These are phyloP conservation scores for Spathaspora hagerdaliae DNA, from an alignment of 805 yeast genomes.

Conservation along the genomic window DNA sequence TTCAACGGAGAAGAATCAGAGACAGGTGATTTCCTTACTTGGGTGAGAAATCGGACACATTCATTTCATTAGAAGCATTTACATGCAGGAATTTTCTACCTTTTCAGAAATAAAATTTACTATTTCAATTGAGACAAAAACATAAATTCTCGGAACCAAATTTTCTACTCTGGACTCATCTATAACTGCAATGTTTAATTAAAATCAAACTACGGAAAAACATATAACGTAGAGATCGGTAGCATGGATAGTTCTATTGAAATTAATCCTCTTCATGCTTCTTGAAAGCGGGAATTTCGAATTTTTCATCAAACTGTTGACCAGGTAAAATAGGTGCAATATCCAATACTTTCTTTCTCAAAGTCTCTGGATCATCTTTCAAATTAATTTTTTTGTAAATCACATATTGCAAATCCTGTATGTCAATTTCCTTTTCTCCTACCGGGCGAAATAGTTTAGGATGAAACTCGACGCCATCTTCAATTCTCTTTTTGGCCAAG, in stretches of 20 bases:
- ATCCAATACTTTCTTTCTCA: slow-evolving; percentile 54
- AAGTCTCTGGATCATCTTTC: slow-evolving; percentile 45
- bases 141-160: too few relatives aligned
- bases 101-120: too few relatives aligned
- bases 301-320: slow-evolving; percentile 60
- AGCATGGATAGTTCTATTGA: too few relatives aligned
- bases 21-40: too few relatives aligned
- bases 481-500: slow-evolving; percentile 66
- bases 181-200: background rate
- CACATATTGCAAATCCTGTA: slow-evolving; percentile 56
- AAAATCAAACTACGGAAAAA: too few relatives aligned
- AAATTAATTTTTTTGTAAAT: slow-evolving; percentile 59
- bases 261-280: slow-evolving; percentile 38
- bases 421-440: slow-evolving; percentile 9
- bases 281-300: slow-evolving; percentile 63
- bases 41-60: too few relatives aligned
- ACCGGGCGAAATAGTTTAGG: slow-evolving; percentile 68
- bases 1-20: too few relatives aligned
- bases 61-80: too few relatives aligned
- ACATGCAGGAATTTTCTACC: too few relatives aligned
- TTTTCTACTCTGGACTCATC: too few relatives aligned
- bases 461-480: slow-evolving; percentile 73
- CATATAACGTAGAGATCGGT: background rate
- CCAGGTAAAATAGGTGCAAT: slow-evolving; percentile 84
- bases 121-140: too few relatives aligned